phyloP scores from a whole-genome alignment of 345 rosid species.

The Kandelia obovata region DNA sequence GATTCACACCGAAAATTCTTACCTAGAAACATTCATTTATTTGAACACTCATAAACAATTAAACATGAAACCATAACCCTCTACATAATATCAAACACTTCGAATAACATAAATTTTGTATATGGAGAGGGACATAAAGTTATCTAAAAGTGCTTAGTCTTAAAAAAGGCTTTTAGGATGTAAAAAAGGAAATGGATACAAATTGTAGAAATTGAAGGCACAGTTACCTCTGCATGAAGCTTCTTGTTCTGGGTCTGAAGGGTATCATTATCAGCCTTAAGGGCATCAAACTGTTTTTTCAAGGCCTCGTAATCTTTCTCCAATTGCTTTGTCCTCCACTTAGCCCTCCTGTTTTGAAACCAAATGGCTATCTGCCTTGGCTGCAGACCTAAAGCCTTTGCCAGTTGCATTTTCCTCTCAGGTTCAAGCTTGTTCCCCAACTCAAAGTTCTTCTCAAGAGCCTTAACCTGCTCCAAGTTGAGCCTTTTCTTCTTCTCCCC shows the following conservation, averaged over 20 bases:
- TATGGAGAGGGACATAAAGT: too few relatives aligned
- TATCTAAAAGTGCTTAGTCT: too few relatives aligned
- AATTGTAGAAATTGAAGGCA: too few relatives aligned
- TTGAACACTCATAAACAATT: too few relatives aligned
- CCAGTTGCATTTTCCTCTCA: conserved; percentile 35
- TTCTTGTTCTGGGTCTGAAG: conserved; percentile 33
- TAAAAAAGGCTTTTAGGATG: too few relatives aligned
- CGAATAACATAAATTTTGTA: too few relatives aligned
- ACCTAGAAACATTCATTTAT: background rate
- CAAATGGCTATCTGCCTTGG: conserved; percentile 37
- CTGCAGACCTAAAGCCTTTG: conserved; percentile 33
- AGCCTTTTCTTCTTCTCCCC: conserved; percentile 41
- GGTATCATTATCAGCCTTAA: conserved; percentile 32
- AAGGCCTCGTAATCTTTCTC: conserved; percentile 34
- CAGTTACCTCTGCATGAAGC: conserved; percentile 26
- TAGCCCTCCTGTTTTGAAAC: conserved; percentile 38
- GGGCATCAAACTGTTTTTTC: conserved; percentile 32
- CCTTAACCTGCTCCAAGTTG: conserved; percentile 33
- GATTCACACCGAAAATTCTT: background rate
- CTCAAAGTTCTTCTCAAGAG: conserved; percentile 35
- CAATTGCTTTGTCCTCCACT: conserved; percentile 37
- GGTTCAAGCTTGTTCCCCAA: conserved; percentile 37
- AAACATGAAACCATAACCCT: too few relatives aligned
- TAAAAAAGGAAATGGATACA: too few relatives aligned
- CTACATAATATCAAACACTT: too few relatives aligned